Percentiles rank a stretch among this genome's conserved stretches.
These are phyloP conservation scores for Themeda triandra DNA, from an alignment of 176 grass and related monocot species.

Conservation along the genomic window DNA sequence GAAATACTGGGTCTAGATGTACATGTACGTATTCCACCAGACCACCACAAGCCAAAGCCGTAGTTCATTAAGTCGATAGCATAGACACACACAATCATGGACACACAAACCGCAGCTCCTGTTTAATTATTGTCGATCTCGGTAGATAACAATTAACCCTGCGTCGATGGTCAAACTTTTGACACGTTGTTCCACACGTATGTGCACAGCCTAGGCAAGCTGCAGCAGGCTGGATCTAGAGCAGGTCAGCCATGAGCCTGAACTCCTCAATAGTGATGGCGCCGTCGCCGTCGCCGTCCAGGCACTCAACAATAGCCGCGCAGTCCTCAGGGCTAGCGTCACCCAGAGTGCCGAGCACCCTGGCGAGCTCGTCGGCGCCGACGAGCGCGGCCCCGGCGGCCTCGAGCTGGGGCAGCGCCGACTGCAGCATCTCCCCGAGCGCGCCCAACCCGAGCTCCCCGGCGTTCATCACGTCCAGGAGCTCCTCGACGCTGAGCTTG, in stretches of 20 bases:
- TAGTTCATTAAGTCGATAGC: no score
- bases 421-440: constrained; percentile 61
- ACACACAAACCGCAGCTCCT: neutral
- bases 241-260: constrained; percentile 55
- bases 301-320: constrained; percentile 59
- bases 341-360: constrained; percentile 38
- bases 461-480: constrained; percentile 74
- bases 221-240: constrained; percentile 24
- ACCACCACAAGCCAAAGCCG: no score
- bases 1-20: no score
- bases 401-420: constrained; percentile 51
- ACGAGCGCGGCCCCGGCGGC: constrained; percentile 42
- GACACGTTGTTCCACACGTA: neutral
- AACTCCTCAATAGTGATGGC: constrained; percentile 64
- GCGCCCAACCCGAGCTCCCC: constrained; percentile 56
- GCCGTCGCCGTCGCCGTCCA: constrained; percentile 78
- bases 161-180: neutral
- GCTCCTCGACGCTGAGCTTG: constrained; percentile 61
- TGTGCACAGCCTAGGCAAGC: neutral
- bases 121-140: neutral
- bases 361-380: constrained; percentile 47
- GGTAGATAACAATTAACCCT: neutral
- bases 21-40: no score
- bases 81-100: no score
- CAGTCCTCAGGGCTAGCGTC: constrained; percentile 62